Percentiles rank a stretch among this genome's conserved stretches.
Conservation (phyloP, 257 asterid genomes). For the Solanum chiquidenum region DNA sequence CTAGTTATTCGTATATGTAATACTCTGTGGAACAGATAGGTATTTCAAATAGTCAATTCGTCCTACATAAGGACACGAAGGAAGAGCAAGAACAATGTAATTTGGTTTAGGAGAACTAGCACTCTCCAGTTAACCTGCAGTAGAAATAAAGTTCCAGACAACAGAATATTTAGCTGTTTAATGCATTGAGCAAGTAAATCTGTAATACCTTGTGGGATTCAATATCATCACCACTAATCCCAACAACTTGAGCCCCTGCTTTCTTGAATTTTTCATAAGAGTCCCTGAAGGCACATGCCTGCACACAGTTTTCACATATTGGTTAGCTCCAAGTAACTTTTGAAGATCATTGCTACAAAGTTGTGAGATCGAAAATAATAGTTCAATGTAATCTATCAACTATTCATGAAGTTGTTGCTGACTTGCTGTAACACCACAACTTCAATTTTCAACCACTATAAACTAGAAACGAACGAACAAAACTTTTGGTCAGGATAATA, state of each 20-base stretch:
- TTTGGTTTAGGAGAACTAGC: not conserved
- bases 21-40: not conserved
- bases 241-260: constrained; percentile 94
- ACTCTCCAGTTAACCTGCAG: not conserved
- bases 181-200: not conserved
- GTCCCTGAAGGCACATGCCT: constrained; percentile 99
- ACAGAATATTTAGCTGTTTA: not conserved
- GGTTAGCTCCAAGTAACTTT: not conserved
- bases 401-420: not conserved
- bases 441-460: not conserved
- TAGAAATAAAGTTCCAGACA: not conserved
- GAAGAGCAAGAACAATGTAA: not conserved
- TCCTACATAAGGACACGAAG: not conserved
- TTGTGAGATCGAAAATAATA: not conserved
- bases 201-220: constrained; percentile 74
- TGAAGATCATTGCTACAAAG: not conserved
- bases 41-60: not conserved
- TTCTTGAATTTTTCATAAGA: constrained; percentile 94
- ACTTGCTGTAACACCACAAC: not conserved
- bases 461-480: not conserved
- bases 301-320: constrained; percentile 10
- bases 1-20: not conserved
- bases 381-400: not conserved
- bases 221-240: constrained; percentile 79
- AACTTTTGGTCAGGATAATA: not conserved